phyloP scores from a whole-genome alignment of 2,329 filamentous ascomycete genomes.

The Fusarium sp. region DNA sequence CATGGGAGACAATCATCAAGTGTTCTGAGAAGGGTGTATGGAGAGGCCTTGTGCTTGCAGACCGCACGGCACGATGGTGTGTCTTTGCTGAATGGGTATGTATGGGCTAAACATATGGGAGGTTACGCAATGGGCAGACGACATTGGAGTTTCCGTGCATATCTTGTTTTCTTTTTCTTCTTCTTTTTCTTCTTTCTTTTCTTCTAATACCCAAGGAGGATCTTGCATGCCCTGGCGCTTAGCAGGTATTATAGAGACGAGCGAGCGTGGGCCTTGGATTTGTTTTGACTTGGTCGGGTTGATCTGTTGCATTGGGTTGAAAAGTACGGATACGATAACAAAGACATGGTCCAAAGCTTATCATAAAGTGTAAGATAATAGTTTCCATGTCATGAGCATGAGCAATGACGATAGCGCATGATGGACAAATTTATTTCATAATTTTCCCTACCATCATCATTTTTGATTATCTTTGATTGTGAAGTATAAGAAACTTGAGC shows the following conservation, averaged over 20 bases:
- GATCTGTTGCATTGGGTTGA: constrained; percentile 30
- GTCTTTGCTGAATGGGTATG: constrained; percentile 92
- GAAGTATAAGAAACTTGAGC: background rate
- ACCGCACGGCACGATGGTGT: constrained; percentile 87
- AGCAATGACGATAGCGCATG: constrained; percentile 28
- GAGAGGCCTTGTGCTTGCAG: constrained; percentile 84
- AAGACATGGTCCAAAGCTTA: constrained; percentile 24
- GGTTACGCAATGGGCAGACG: constrained; percentile 11
- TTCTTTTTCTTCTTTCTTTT: constrained; percentile 12
- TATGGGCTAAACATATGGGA: constrained; percentile 47
- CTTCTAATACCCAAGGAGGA: constrained; percentile 41
- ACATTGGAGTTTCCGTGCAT: constrained; percentile 38
- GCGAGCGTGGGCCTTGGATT: constrained; percentile 30
- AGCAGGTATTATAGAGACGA: constrained; percentile 34
- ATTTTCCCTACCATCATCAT: background rate
- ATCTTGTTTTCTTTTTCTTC: constrained; percentile 27
- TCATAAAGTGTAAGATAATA: constrained; percentile 33
- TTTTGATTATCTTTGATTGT: background rate
- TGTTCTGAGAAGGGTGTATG: constrained; percentile 84
- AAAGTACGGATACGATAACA: constrained; percentile 29
- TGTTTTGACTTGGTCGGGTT: constrained; percentile 20
- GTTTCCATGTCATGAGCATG: constrained; percentile 32
- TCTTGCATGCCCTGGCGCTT: constrained; percentile 44
- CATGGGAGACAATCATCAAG: constrained; percentile 93
- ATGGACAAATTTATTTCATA: constrained; percentile 12